Conservation (phyloP, 2,329 filamentous ascomycete species). For the Myotisia sp. region DNA sequence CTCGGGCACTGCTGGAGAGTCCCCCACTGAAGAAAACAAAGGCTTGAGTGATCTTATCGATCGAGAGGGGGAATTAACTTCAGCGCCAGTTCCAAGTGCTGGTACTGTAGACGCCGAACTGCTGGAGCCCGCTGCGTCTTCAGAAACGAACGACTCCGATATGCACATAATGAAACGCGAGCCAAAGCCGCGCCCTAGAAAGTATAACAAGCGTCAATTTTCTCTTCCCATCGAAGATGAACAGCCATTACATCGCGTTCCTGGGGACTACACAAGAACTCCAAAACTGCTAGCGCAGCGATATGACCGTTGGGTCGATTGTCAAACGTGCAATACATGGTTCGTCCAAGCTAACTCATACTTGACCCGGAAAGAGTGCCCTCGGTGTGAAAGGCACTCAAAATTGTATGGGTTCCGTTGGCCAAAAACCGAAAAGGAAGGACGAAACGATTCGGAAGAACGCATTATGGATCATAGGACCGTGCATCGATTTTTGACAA, state of each 20-base stretch:
- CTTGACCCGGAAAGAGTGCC: conserved; percentile 70
- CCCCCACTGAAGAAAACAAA: no score
- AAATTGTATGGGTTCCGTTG: conserved; percentile 90
- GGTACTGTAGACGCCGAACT: conserved; percentile 14
- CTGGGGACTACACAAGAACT: conserved; percentile 74
- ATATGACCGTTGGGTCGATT: conserved; percentile 73
- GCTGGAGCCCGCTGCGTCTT: conserved; percentile 17
- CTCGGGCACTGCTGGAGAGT: no score
- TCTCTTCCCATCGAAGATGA: conserved; percentile 28
- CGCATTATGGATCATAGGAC: conserved; percentile 69
- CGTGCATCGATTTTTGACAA: conserved; percentile 68
- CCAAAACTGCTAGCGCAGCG: conserved; percentile 60
- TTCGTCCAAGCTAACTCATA: conserved; percentile 88
- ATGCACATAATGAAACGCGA: conserved; percentile 13
- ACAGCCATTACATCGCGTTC: conserved; percentile 35
- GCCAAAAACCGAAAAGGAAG: conserved; percentile 83
- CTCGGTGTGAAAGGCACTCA: conserved; percentile 84
- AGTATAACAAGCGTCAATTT: conserved; percentile 17
- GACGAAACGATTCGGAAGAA: conserved; percentile 54
- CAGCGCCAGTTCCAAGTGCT: neutral
- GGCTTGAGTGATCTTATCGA: no score
- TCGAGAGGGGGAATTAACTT: no score
- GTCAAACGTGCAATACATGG: conserved; percentile 62
- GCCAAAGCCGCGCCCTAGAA: conserved; percentile 14
- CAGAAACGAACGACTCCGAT: conserved; percentile 18